phyloP scores from a whole-genome alignment of 2,329 filamentous ascomycete genomes.

The Penicillium sclerotigenum region DNA sequence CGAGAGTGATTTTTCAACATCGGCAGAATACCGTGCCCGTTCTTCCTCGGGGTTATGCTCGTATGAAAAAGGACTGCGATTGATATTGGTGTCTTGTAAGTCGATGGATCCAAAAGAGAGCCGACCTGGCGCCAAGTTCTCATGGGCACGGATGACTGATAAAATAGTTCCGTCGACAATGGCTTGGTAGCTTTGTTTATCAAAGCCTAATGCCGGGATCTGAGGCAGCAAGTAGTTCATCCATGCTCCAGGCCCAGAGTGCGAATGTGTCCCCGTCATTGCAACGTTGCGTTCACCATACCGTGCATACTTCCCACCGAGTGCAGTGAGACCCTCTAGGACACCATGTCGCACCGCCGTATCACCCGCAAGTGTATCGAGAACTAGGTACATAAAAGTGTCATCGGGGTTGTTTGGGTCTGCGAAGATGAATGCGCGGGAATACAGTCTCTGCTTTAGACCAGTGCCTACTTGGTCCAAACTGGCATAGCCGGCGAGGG shows the following conservation, averaged over 20 bases:
- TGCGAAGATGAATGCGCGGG: conserved; percentile 83
- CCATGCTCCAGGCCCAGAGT: conserved; percentile 89
- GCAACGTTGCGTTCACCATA: conserved; percentile 82
- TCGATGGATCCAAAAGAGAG: conserved; percentile 68
- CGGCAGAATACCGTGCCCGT: conserved; percentile 61
- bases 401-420: conserved; percentile 63
- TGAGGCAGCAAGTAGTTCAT: conserved; percentile 92
- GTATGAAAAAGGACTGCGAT: conserved; percentile 84
- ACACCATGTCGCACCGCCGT: conserved; percentile 87
- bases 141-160: conserved; percentile 78
- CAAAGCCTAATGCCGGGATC: conserved; percentile 81
- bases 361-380: conserved; percentile 85
- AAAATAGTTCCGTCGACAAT: conserved; percentile 82
- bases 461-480: conserved; percentile 78
- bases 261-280: conserved; percentile 88
- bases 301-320: conserved; percentile 69
- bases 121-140: conserved; percentile 65
- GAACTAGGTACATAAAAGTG: conserved; percentile 79
- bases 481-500: conserved; percentile 89
- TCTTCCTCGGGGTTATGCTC: conserved; percentile 78
- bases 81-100: conserved; percentile 76
- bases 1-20: conserved; percentile 74
- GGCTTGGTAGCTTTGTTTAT: conserved; percentile 80
- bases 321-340: conserved; percentile 64
- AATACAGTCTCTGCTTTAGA: conserved; percentile 81